Evolutionary conservation across 345 rosid genomes (phyloP), one percentile per base, ranked within the genome.

Genomic region (Eucalyptus cladocalyx): DNA sequence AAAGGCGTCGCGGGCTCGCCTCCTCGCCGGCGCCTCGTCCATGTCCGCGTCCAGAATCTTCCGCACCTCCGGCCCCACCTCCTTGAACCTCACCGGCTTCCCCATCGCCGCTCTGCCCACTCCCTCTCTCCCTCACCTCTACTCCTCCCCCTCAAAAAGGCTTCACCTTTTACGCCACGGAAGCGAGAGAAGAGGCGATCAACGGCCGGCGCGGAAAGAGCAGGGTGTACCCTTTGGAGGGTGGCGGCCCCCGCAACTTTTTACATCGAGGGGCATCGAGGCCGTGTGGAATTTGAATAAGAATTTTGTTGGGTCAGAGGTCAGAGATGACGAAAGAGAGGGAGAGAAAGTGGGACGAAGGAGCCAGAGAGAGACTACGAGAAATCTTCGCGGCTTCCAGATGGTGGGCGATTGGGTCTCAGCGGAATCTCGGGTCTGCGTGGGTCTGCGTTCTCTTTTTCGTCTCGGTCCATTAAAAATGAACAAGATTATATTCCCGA

Each of bases 1-100:
- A 51, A 96, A 96, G 19, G 98, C 96, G 48, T 97, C 95, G 40
- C 99, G 98, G 87, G 94, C 98, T 23, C 91, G 94, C 87, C 96
- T 93, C 90, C 99, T 94, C 43, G 95, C 96, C 3, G 95, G 92
- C 86, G 93, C 99, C 80, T 96, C 94, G 86, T 97, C 99, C 94
- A 95, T 96, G 50, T 94, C 89, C 34, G 95, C 95, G 83, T 93
- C 92, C 87, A 93, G 90, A 28, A 98, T 87, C 92, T 89, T 91
- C 91, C 90, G 94, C 90, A 98, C 90, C 90, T 95, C 99, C 17
- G 92, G 92, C 58, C 91, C 94, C 40, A 92, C 90, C 37, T 91
- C 97, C 23, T 90, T 86, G 24, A 95, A 87, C 93, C 88, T 96
- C 89, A 90, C 87, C 87, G 87, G 37, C 49, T 91, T 80, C 58